Base-by-base conservation (phyloP, 2,329 filamentous ascomycete species). In the Aspergillus glaucus region DNA sequence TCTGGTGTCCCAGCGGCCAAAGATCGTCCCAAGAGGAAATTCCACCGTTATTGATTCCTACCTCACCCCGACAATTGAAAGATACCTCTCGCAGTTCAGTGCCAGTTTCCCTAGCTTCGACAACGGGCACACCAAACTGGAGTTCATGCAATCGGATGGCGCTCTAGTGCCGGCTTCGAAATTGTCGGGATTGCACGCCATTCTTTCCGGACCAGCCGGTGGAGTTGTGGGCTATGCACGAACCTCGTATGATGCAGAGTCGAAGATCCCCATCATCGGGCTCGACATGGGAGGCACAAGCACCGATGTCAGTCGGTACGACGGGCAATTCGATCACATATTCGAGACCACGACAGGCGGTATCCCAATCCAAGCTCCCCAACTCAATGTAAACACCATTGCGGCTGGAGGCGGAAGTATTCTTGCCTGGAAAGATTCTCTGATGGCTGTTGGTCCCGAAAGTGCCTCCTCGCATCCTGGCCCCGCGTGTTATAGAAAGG, bases 221-320 rank as follows among this genome's bases (percentile, higher is more conserved):
- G 91, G 91, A 37, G 91, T 95, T 0, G 90, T 95, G 0, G 90
- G 90, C 6, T 95, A 95, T 66, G 89, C 90, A 14, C 80, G 90
- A 21, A 95, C 90, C 0, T 91, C 86, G 1, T 95, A 92, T 62
- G 90, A 95, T 57, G 78, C 84, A 0, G 75, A 85, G 49, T 91
- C 86, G 0, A 86, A 82, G 60, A 87, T 81, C 2, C 88, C 89
- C 0, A 86, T 95, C 6, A 94, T 95, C 60, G 90, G 90, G 0
- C 95, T 95, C 61, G 90, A 95, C 62, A 95, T 95, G 90, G 88
- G 88, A 40, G 89, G 89, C 14, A 95, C 90, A 0, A 89, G 85
- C 53, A 95, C 90, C 1, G 90, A 95, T 67, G 88, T 95, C 9
- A 92, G 87, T 43, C 78, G 90, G 44, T 95, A 92, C 59, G 87